Evolutionary conservation across 179 eudicot genomes (phyloP), one percentile per base, ranked within the genome.

Genomic region (Gypsophila paniculata): DNA sequence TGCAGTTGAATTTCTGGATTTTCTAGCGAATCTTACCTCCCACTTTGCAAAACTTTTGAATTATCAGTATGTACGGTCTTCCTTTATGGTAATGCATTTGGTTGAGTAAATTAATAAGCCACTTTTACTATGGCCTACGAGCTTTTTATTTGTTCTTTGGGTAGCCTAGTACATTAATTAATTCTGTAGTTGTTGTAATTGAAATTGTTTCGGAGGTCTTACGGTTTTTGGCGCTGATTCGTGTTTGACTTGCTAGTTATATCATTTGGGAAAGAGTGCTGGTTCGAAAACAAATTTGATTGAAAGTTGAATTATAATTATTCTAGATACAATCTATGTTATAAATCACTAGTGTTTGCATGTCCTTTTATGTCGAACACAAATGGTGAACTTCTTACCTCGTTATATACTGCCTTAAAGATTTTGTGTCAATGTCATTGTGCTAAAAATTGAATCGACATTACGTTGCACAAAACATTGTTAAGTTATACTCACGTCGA

Each of bases 1-100:
- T 46, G 76, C 72, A 34, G 75, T 42, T 68, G 21, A 39, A 58
- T 59, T 25, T 57, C 36, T 77, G 32, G 80, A 72, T 72, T 61
- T n/a, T 64, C 53, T 72, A 72, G 68, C 55, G 22, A 69, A 77
- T 60, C 36, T 63, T 61, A 68, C 70, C 67, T 68, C 58, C 70
- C 66, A 73, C 22, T 61, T 39, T 29, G 34, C 34, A 29, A 1
- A 29, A 29, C 34, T 29, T 29, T 29, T 29, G 34, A 29, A 29
- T 29, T 29, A 42, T 42, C 46, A 44, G 22, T 19, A 44, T 65
- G 59, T 68, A 49, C 44, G 71, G 46, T 15, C 61, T 52, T 51
- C 60, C 72, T 68, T 54, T 72, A 29, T 59, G 61, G 61, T 71
- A 25, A 23, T 58, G 57, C 7, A 49, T 36, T 36, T 13, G 15